Conservation (phyloP, 192 early-diverging fungal genomes). For the Rhizoclosmatium sp. region DNA sequence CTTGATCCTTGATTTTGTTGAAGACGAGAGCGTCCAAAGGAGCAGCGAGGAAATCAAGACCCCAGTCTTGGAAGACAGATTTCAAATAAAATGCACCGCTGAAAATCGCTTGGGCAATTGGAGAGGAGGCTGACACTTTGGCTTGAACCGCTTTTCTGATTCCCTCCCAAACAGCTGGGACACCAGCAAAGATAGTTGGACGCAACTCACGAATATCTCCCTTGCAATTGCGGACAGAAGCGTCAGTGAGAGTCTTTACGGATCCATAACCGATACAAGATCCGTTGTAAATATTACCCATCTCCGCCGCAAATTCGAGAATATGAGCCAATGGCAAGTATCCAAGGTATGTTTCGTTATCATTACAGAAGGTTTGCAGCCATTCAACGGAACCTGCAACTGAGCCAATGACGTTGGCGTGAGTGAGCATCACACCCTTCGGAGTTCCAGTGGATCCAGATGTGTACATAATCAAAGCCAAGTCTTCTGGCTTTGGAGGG, state of each 20-base stretch:
- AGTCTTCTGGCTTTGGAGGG: conserved; percentile 75
- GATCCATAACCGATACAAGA: conserved; percentile 71
- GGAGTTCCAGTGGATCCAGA: conserved; percentile 82
- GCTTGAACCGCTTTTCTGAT: conserved; percentile 85
- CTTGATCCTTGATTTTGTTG: conserved; percentile 80
- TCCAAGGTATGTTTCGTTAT: conserved; percentile 29
- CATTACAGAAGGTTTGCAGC: neutral
- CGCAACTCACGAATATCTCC: conserved; percentile 73
- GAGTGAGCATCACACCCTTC: conserved; percentile 88
- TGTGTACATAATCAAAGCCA: conserved; percentile 84
- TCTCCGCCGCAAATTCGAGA: conserved; percentile 86
- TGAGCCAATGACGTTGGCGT: conserved; percentile 83
- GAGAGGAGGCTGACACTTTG: conserved; percentile 62
- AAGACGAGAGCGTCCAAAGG: conserved; percentile 89
- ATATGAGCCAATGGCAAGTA: conserved; percentile 92
- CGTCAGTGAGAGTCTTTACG: conserved; percentile 71
- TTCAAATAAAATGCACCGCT: conserved; percentile 80
- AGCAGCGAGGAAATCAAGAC: conserved; percentile 63
- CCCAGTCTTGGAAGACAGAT: conserved; percentile 63
- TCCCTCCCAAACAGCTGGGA: conserved; percentile 78
- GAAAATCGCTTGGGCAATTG: conserved; percentile 74
- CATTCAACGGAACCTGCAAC: neutral
- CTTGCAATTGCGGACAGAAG: conserved; percentile 65
- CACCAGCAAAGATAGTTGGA: conserved; percentile 75
- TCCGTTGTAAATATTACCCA: conserved; percentile 60